phyloP scores from a whole-genome alignment of 495 filamentous ascomycete species.

The Neurospora cerealis region DNA sequence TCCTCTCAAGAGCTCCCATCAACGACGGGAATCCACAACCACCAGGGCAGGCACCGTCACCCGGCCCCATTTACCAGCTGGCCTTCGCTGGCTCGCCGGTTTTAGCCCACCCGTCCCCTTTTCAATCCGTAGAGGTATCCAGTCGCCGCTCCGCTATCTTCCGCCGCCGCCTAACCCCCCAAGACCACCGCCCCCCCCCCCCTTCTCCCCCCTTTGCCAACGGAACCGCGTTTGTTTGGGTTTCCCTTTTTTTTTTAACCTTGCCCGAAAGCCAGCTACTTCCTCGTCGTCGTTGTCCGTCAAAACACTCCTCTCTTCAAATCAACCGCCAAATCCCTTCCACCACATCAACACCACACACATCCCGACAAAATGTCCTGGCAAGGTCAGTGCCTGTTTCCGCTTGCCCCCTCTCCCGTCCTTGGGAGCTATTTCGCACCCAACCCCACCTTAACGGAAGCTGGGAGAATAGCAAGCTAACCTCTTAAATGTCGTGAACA shows the following conservation, averaged over 20 bases:
- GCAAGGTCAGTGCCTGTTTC: slow-evolving; percentile 35
- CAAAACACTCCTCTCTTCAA: not conserved
- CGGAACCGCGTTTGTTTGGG: not conserved
- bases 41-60: not conserved
- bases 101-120: not conserved
- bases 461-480: slow-evolving; percentile 25
- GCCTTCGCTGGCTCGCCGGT: not conserved
- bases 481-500: slow-evolving; percentile 17
- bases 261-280: not conserved
- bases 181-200: not conserved
- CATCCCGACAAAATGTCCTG: slow-evolving; percentile 42
- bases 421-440: not conserved
- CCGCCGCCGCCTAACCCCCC: not conserved
- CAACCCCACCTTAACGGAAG: slow-evolving; percentile 26
- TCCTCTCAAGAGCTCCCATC: not conserved
- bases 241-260: not conserved
- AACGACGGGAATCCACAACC: not conserved
- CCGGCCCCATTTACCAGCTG: not conserved
- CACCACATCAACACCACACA: slow-evolving; percentile 4
- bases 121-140: not conserved
- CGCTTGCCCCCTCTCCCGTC: not conserved
- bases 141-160: not conserved
- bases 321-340: not conserved
- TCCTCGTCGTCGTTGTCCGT: not conserved
- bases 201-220: not conserved